Base-by-base conservation (phyloP, 371 early-diverging fungal species). In the Cokeromyces recurvatus region DNA sequence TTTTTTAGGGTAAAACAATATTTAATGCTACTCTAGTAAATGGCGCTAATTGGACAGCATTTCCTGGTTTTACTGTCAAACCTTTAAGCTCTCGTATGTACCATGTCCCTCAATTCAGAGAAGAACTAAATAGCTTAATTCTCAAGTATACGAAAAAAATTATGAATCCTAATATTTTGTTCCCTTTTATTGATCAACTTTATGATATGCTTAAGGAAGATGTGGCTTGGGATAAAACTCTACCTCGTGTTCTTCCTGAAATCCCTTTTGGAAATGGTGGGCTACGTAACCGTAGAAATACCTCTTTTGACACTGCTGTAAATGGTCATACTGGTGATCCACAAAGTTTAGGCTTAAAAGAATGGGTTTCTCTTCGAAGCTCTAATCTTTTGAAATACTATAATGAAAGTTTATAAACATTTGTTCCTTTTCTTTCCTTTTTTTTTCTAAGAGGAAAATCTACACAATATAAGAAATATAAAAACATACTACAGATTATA, bases 61-160 rank as follows among this genome's bases (percentile, higher is more conserved):
- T 45, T 32, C 53, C 49, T 10, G 57, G 66, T 7, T 31, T 62
- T 4, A 3, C n/a, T 4, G 16, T 16, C 1, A 47, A 58, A n/a
- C 70, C 70, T n/a, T 43, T 69, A 0, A 62, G 51, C 20, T 21
- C 54, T 6, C 51, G 60, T 2, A 9, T 63, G 0, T 21, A 58
- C 2, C 29, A 41, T 0, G 43, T 57, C 7, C 57, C 64, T 4
- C 15, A 42, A 27, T 66, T 51, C 21, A 53, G 54, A 24, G 17
- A 19, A 20, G 23, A 46, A 0, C 43, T 57, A 2, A 44, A 60
- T 16, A 21, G 38, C 0, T 32, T 43, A 0, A n/a, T 67, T 7
- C 15, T 17, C 4, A 37, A 48, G 3, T 32, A 63, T 1, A 37
- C 42, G 12, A 19, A 43, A 4, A 19, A 41, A 0, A 16, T 66